Evolutionary conservation across 176 grass and related monocot species (phyloP).

Genomic region (Oryza nivara): DNA sequence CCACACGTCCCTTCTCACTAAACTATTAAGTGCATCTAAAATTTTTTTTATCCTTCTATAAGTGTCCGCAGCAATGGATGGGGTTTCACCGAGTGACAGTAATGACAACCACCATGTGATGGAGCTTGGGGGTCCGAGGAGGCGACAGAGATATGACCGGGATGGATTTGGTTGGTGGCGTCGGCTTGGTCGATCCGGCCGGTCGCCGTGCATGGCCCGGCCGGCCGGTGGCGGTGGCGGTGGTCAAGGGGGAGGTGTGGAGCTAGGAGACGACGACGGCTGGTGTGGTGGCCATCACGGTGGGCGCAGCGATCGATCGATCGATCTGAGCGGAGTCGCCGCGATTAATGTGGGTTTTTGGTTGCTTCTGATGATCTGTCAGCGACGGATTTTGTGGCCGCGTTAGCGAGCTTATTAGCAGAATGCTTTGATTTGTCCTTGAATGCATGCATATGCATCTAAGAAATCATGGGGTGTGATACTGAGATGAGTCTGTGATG

Average conservation of each 20-base stretch:
- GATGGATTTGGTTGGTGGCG: not conserved
- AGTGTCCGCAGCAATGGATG: too few species aligned
- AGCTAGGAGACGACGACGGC: not conserved
- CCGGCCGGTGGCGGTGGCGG: not conserved
- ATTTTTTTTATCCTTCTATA: too few species aligned
- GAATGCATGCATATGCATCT: not conserved
- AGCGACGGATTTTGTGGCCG: conserved; percentile 10
- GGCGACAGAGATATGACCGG: not conserved
- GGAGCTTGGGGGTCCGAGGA: not conserved
- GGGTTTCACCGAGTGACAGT: too few species aligned
- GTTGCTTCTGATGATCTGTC: conserved; percentile 24
- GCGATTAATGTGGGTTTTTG: conserved; percentile 40
- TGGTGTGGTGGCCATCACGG: not conserved
- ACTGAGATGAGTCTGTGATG: not conserved
- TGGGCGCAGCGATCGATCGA: not conserved
- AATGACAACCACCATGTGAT: too few species aligned
- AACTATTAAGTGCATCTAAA: too few species aligned
- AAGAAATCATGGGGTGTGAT: not conserved
- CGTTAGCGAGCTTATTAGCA: not conserved
- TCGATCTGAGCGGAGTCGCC: not conserved
- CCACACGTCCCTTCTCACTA: too few species aligned
- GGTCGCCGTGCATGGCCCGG: not conserved
- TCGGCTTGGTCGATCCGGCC: too few species aligned
- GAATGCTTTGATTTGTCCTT: not conserved
- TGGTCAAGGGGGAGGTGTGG: conserved; percentile 35